These are phyloP conservation scores for Nelumbo lutea DNA, from an alignment of 164 flowering plant genomes.

Conservation along the genomic window DNA sequence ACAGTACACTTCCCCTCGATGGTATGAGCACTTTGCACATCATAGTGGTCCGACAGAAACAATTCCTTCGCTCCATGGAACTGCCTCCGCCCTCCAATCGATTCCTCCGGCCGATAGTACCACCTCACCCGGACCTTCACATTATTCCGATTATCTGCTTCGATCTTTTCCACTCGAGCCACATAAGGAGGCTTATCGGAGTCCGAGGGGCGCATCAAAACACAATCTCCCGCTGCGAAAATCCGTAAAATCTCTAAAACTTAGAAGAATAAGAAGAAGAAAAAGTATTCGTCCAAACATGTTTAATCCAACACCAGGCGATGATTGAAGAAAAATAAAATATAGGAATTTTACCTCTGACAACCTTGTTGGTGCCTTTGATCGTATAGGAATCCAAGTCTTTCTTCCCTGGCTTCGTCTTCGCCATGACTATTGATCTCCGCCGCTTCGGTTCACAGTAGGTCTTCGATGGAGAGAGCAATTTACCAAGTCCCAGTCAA, in stretches of 20 bases:
- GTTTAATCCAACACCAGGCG: neutral
- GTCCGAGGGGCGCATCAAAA: slow-evolving; percentile 68
- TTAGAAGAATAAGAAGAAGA: neutral
- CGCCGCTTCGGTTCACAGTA: neutral
- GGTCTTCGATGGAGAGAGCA: slow-evolving; percentile 7
- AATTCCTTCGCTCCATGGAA: slow-evolving; percentile 73
- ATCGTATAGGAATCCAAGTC: slow-evolving; percentile 29
- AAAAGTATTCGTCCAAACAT: slow-evolving; percentile 1
- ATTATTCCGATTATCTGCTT: slow-evolving; percentile 53
- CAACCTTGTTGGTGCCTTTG: slow-evolving; percentile 27
- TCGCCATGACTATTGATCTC: slow-evolving; percentile 15
- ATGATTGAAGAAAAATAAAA: neutral
- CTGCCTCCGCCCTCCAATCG: slow-evolving; percentile 64
- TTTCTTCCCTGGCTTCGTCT: slow-evolving; percentile 27
- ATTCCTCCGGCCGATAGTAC: slow-evolving; percentile 77
- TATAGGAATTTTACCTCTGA: slow-evolving; percentile 15
- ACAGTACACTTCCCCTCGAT: slow-evolving; percentile 73
- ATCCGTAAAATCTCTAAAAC: too few relatives aligned
- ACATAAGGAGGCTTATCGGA: slow-evolving; percentile 64
- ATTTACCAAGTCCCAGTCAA: neutral
- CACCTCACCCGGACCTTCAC: slow-evolving; percentile 62
- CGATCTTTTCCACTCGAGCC: slow-evolving; percentile 60
- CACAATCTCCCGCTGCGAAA: slow-evolving; percentile 60
- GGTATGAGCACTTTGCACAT: slow-evolving; percentile 68
- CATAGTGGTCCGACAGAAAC: slow-evolving; percentile 65